Evolutionary conservation across 768 basidiomycete species (phyloP), one percentile per base, ranked within the genome.

Genomic region (Leucocoprinus sp.): DNA sequence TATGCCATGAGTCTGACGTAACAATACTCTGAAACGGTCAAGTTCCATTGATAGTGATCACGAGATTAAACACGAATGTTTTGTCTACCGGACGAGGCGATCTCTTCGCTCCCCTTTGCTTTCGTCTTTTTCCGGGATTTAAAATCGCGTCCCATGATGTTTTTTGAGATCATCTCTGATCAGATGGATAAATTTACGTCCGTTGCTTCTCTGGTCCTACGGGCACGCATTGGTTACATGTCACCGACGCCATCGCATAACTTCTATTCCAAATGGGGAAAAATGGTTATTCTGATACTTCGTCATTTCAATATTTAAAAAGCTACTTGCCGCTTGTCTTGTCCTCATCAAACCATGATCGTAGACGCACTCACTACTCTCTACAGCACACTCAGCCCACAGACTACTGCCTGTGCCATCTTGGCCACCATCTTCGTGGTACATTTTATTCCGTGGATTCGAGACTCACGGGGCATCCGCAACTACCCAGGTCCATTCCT

Each of bases 401-500:
- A 49, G 28, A 57, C 60, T 1, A n/a, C 64, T 5, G 57, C 57
- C 15, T 18, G 61, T 42, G 36, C 60, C 12, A 39, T 66, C 1
- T 60, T 62, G 6, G 53, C 55, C 1, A 42, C 56, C 15, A 43
- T 70, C 48, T 17, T 69, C 26, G 54, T 69, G 18, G 58, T 55
- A 11, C 74, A 74, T 37, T 21, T 74, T 37, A 45, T 69, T 7
- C 68, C 72, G 8, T 90, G 76, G 60, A 47, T 86, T 12, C 45
- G 69, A 24, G 82, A 89, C 52, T 60, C 75, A 0, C 68, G 79
- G 58, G 62, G 68, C n/a, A 72, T 87, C 28, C 75, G 80, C 27
- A 57, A 60, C 21, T 74, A 76, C 50, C 80, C 80, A n/a, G 87
- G 84, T 0, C 87, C 87, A 0, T 69, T 75, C 45, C 55, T 82